Base-by-base conservation (phyloP, 2,329 filamentous ascomycete species). In the Phaeosphaeriaceae sp. region DNA sequence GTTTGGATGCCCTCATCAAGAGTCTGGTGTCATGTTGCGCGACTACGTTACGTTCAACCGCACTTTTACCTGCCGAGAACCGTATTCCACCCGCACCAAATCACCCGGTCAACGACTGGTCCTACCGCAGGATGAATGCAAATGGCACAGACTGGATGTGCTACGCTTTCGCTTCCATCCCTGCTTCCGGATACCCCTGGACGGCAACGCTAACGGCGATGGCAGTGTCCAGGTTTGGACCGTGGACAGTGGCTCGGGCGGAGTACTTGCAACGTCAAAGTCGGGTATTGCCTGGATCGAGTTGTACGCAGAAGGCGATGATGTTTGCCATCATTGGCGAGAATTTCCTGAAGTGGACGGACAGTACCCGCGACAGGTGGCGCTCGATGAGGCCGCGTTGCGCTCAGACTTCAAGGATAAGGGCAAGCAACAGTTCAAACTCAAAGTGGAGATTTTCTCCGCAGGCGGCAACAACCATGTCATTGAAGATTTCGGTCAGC, bases 141-240 rank as follows among this genome's bases (percentile, higher is more conserved):
- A 84, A 24, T 98, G 94, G 94, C 94, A 97, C 78, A 87, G 94
- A 58, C 85, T 98, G 7, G 95, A 98, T 77, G 89, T 89, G 54
- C 83, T 99, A 53, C 91, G 93, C 42, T 97, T 97, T 81, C 89
- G 93, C 64, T 91, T 89, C 66, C 95, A 99, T 73, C 93, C 94
- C 3, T 93, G 92, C 75, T 98, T 99, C 82, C 86, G 89, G 55
- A 85, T 97, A 53, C 92, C 94, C 0, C 90, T 88, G 56, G 95
- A 98, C 69, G 80, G 85, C 32, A 75, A 86, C 42, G 55, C 66
- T 13, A 85, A 83, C 62, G 79, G 84, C 1, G 94, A 97, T 67
- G 86, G 87, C 35, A 93, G 92, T 64, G 86, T 97, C 1, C 92
- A 97, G 70, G 91, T 92, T 0, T 98, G 92, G 89, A 88, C 91